Percentiles rank a stretch among this genome's conserved stretches.
Conservation (phyloP, 2,329 filamentous ascomycete species). For the Cadophora sp. region DNA sequence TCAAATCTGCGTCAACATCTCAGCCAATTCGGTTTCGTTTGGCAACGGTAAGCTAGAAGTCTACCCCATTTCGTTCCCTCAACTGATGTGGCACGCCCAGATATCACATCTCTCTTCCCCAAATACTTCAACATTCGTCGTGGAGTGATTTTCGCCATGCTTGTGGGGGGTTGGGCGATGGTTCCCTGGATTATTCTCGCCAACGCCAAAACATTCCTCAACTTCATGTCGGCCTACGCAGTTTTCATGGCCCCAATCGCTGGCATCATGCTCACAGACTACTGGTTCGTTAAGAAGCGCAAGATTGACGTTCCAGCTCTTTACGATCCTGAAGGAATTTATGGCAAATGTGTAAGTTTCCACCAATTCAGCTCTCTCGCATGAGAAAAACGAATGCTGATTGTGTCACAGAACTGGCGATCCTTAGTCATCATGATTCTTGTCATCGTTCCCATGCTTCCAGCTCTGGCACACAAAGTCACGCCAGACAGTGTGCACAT, state of each 20-base stretch:
- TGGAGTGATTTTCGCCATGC: constrained; percentile 49
- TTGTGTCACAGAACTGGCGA: constrained; percentile 22
- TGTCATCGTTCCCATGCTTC: constrained; percentile 23
- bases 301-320: constrained; percentile 44
- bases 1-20: constrained; percentile 48
- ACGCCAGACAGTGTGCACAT: constrained; percentile 23
- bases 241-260: constrained; percentile 47
- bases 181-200: constrained; percentile 54
- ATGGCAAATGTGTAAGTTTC: constrained; percentile 22
- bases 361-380: neutral
- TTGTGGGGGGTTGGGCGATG: constrained; percentile 51
- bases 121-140: constrained; percentile 55
- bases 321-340: constrained; percentile 35
- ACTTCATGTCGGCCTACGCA: constrained; percentile 40
- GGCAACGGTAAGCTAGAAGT: constrained; percentile 30
- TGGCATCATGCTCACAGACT: constrained; percentile 45
- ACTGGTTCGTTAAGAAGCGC: constrained; percentile 40
- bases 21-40: constrained; percentile 45
- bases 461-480: constrained; percentile 24
- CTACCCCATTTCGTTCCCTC: neutral
- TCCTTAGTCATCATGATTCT: constrained; percentile 22
- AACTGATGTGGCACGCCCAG: constrained; percentile 2
- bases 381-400: neutral
- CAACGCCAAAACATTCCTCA: constrained; percentile 36
- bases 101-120: constrained; percentile 54